Base-by-base conservation (phyloP, 371 early-diverging fungal species). In the Lichtheimia hyalospora region DNA sequence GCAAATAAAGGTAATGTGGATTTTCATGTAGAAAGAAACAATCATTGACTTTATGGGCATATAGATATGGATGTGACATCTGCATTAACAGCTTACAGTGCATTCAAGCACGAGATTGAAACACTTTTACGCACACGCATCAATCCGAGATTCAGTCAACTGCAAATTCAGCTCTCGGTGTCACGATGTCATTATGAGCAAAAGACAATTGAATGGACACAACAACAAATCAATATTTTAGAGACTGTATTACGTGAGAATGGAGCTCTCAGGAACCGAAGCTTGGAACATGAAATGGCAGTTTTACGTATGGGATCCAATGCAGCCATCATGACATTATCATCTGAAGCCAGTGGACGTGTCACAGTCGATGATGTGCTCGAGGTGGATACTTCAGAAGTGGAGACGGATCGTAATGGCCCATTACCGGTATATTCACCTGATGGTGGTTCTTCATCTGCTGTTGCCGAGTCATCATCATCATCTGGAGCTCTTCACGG, bases 311-410 rank as follows among this genome's bases (percentile, higher is more conserved):
- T 79, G 76, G 74, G 76, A 7, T 75, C 76, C 5, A 68, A 73
- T 64, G 79, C 79, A 3, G 76, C 79, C 13, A 65, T 74, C 6
- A 67, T 68, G 12, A 74, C 74, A 0, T 70, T 69, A 5, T 74
- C 79, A 6, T 69, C 74, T 0, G 74, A 75, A 54, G 57, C 67
- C 5, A 71, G 64, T 54, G 74, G 67, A 8, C 43, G 79, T 23
- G 70, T 79, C 2, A 74, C 79, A 8, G 76, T 79, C 1, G 79
- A 79, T 61, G 79, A 79, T 64, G 79, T 63, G 15, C 49, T 79
- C 23, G 76, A 79, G 10, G 65, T 79, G 13, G 57, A 58, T 2
- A 54, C 68, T 28, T 65, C 70, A 39, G 40, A 52, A 40, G 52
- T 54, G 0, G 59, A 67, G 40, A 58, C 53, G 13, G 65, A 71